Evolutionary conservation across 257 asterid species (phyloP).

Genomic region (Orobanche coerulescens): DNA sequence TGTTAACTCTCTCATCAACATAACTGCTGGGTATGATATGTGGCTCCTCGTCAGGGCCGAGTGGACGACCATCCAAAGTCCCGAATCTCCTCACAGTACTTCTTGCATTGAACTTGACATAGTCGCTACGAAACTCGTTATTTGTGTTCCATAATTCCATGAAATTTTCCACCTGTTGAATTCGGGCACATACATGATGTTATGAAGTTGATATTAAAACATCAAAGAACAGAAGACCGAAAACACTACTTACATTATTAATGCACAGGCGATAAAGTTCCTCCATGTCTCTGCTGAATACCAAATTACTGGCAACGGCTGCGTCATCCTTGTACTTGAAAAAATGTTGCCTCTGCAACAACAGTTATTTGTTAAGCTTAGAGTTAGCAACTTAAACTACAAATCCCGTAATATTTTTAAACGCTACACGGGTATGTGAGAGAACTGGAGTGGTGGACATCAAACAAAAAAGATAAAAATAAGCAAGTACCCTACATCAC

Average conservation of each 20-base stretch:
- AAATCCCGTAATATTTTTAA: neutral
- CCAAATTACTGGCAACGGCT: constrained; percentile 48
- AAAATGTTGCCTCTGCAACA: constrained; percentile 58
- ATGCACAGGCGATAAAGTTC: constrained; percentile 49
- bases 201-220: constrained; percentile 1
- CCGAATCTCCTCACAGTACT: constrained; percentile 67
- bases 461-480: neutral
- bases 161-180: constrained; percentile 42
- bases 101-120: constrained; percentile 37
- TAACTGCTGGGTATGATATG: constrained; percentile 38
- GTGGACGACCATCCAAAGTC: constrained; percentile 68
- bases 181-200: neutral
- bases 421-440: neutral
- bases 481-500: neutral
- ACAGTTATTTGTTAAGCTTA: constrained; percentile 21
- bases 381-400: constrained; percentile 1
- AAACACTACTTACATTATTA: constrained; percentile 37
- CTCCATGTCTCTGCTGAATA: constrained; percentile 46
- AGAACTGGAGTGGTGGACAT: neutral
- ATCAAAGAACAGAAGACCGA: neutral
- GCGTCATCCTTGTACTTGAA: constrained; percentile 58
- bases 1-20: constrained; percentile 29
- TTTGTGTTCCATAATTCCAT: constrained; percentile 60
- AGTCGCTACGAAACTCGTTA: constrained; percentile 46
- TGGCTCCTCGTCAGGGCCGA: constrained; percentile 66